A percentile compares a stretch with the other conserved stretches of the same genome.
Conservation (phyloP, 805 yeast genomes). For the Metschnikowia amazonensis region DNA sequence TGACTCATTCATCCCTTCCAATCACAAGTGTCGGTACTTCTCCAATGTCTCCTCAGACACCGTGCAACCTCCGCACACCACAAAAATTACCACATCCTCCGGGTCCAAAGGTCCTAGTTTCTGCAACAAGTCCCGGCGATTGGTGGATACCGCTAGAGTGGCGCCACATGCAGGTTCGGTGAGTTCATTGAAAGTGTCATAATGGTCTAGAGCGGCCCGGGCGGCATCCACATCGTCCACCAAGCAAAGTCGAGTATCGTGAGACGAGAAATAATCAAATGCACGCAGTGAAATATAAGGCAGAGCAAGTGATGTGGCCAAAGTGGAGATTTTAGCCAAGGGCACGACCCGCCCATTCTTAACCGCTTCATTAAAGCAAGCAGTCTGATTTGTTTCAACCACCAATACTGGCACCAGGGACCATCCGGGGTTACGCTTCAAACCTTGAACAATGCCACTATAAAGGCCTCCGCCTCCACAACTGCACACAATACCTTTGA, state of each 20-base stretch:
- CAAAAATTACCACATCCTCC: conserved; percentile 47
- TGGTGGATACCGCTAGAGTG: conserved; percentile 49
- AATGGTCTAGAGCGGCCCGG: conserved; percentile 48
- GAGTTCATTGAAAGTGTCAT: conserved; percentile 46
- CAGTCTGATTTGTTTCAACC: conserved; percentile 59
- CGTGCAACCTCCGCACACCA: conserved; percentile 50
- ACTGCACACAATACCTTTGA: conserved; percentile 50
- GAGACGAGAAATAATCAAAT: conserved; percentile 29
- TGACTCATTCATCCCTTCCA: no score
- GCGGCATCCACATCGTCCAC: conserved; percentile 57
- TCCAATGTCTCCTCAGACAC: conserved; percentile 10
- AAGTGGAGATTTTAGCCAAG: conserved; percentile 45
- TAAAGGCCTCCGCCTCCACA: conserved; percentile 59
- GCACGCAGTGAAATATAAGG: conserved; percentile 52
- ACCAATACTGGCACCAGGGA: conserved; percentile 28
- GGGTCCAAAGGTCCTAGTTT: conserved; percentile 24
- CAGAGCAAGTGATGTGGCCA: conserved; percentile 65
- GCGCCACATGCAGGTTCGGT: conserved; percentile 78
- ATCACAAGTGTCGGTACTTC: conserved; percentile 11
- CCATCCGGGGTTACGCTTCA: conserved; percentile 22
- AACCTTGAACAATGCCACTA: conserved; percentile 48
- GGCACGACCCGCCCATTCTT: conserved; percentile 41
- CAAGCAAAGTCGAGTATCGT: conserved; percentile 15
- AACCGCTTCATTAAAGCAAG: conserved; percentile 53
- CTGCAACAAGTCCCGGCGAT: conserved; percentile 27